Base-by-base conservation (phyloP, 129 eudicot species). In the Helianthus tuberosus region DNA sequence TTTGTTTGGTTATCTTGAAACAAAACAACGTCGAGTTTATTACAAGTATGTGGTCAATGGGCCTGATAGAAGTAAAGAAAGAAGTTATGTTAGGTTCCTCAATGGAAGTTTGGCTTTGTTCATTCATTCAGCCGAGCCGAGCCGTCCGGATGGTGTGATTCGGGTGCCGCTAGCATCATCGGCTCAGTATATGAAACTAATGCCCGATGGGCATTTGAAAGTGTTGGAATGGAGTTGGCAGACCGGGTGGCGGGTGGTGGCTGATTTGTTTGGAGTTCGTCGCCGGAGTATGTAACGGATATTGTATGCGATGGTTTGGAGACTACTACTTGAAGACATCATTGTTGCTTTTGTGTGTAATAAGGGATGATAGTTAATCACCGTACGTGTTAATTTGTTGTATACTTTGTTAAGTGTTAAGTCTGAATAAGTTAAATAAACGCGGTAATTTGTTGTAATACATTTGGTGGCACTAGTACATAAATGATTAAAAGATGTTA, bases 131-230 rank as follows among this genome's bases (percentile, higher is more conserved):
- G 35, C 83, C 0, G 90, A 82, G 75, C 76, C 85, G 9, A 77
- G 83, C 6, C n/a, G 50, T 43, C 79, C 91, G 10, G 74, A 74
- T 27, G 73, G 41, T 12, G 65, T 9, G 75, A 69, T 86, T 57
- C 6, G 32, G 11, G 46, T 73, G 46, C 75, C 82, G 36, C 48
- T 14, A 20, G 77, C 88, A 8, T 32, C 72, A 14, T 80, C 84
- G 14, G 80, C 79, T 51, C 91, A 87, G 17, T 87, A 80, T 58
- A 62, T 87, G 82, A 84, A 59, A 64, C 52, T 87, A 27, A 80
- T 60, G 70, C 29, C 71, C 0, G 84, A 84, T 48, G 92, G 92
- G 46, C 81, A 82, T 65, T 20, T 84, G 78, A 81, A 62, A 47
- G 88, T 87, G 60, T 81, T 72, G 64, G 85, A 87, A 77, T 84